These are phyloP conservation scores for Mortierella sp. DNA, from an alignment of 371 early-diverging fungal species.

Conservation along the genomic window DNA sequence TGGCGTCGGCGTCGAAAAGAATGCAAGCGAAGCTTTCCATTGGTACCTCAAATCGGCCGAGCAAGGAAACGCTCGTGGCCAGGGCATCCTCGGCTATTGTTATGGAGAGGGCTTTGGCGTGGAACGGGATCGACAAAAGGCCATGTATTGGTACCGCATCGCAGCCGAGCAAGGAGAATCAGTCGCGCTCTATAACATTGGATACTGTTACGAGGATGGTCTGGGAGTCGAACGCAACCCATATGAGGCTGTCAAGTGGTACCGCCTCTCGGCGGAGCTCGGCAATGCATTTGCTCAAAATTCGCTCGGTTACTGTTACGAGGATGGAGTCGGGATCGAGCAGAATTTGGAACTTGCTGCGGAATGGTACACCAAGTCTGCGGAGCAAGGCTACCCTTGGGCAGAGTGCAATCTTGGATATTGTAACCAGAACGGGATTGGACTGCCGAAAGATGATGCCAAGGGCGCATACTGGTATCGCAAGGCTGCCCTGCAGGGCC, in stretches of 20 bases:
- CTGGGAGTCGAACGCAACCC: conserved; percentile 79
- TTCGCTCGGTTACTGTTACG: conserved; percentile 87
- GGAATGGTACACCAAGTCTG: conserved; percentile 75
- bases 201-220: conserved; percentile 86
- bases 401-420: conserved; percentile 84
- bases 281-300: conserved; percentile 80
- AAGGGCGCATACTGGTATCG: conserved; percentile 75
- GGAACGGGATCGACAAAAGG: conserved; percentile 66
- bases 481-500: conserved; percentile 73
- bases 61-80: conserved; percentile 83
- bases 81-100: conserved; percentile 83
- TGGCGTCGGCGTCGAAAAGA: conserved; percentile 79
- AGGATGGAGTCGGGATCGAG: conserved; percentile 83
- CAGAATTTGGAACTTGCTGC: conserved; percentile 73
- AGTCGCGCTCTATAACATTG: conserved; percentile 72
- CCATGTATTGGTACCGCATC: conserved; percentile 82
- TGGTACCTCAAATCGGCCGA: conserved; percentile 81
- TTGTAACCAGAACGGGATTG: conserved; percentile 81
- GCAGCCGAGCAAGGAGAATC: conserved; percentile 83
- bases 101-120: conserved; percentile 84
- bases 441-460: conserved; percentile 65
- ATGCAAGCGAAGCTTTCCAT: conserved; percentile 72
- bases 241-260: conserved; percentile 76
- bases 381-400: conserved; percentile 81
- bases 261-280: conserved; percentile 69